Percentiles rank a stretch among this genome's conserved stretches.
phyloP scores from a whole-genome alignment of 1,139 yeast genomes.

The Kurtzmaniella quercitrusa region DNA sequence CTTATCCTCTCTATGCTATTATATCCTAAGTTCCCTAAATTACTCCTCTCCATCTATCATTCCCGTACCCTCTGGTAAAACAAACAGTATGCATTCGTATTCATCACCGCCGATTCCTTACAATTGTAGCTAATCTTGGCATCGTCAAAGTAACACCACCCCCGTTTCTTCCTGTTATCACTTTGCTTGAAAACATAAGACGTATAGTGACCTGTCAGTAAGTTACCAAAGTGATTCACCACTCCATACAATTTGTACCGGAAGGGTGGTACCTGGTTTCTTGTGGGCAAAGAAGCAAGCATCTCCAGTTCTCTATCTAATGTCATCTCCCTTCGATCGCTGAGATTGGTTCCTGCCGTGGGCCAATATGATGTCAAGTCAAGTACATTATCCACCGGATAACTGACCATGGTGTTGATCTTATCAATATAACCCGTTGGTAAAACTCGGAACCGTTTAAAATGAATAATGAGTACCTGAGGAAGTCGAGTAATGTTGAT shows the following conservation, averaged over 20 bases:
- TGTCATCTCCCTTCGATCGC: slow-evolving; percentile 10
- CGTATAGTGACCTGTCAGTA: slow-evolving; percentile 91
- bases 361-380: slow-evolving; percentile 86
- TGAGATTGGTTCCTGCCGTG: slow-evolving; percentile 30
- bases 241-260: slow-evolving; percentile 76
- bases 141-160: slow-evolving; percentile 81
- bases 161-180: slow-evolving; percentile 30
- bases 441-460: slow-evolving; percentile 67
- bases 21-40: slow-evolving; percentile 3
- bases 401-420: slow-evolving; percentile 57
- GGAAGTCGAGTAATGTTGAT: slow-evolving; percentile 72
- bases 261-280: slow-evolving; percentile 82
- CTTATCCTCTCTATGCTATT: not conserved
- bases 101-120: slow-evolving; percentile 42
- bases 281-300: slow-evolving; percentile 51
- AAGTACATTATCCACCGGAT: slow-evolving; percentile 52
- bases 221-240: slow-evolving; percentile 79
- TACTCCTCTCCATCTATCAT: slow-evolving; percentile 1
- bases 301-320: slow-evolving; percentile 38
- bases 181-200: slow-evolving; percentile 66
- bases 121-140: slow-evolving; percentile 47
- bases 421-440: slow-evolving; percentile 48
- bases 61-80: slow-evolving; percentile 47
- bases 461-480: slow-evolving; percentile 64
- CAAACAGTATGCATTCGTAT: slow-evolving; percentile 70